Percentiles rank a stretch among this genome's conserved stretches.
phyloP scores from a whole-genome alignment of 495 filamentous ascomycete species.

The Penicillium longicatenatum region DNA sequence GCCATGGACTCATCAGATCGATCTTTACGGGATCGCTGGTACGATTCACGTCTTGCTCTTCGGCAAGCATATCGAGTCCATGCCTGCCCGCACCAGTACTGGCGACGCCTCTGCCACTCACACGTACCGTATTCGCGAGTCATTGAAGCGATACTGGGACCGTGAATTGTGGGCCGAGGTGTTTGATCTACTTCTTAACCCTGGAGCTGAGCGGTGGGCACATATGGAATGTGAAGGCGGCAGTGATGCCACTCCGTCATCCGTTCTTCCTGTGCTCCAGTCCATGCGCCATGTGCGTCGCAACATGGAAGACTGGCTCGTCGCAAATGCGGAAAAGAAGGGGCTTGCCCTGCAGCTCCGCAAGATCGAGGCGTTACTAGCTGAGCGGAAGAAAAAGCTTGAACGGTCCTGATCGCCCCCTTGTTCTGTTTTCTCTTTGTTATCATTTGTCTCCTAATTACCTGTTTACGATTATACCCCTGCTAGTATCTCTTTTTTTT shows the following conservation, averaged over 20 bases:
- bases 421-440: background rate
- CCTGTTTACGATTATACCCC: constrained; percentile 1
- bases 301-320: constrained; percentile 84
- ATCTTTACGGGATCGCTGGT: constrained; percentile 89
- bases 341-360: constrained; percentile 56
- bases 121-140: constrained; percentile 70
- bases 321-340: constrained; percentile 80
- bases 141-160: constrained; percentile 93
- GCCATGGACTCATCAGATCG: constrained; percentile 95
- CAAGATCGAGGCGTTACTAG: constrained; percentile 68
- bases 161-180: constrained; percentile 81
- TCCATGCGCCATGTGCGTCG: constrained; percentile 67
- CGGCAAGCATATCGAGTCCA: constrained; percentile 90
- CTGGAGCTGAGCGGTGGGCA: constrained; percentile 49
- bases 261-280: constrained; percentile 57
- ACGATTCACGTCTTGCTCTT: constrained; percentile 86
- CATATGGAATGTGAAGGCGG: constrained; percentile 46
- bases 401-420: constrained; percentile 24
- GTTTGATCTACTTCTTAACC: constrained; percentile 88
- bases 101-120: constrained; percentile 27
- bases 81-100: constrained; percentile 46
- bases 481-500: background rate
- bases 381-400: constrained; percentile 63
- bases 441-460: background rate
- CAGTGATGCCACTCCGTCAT: background rate